Evolutionary conservation across 371 early-diverging fungal genomes (phyloP), one percentile per base, ranked within the genome.

Genomic region (Funneliformis caledonium): DNA sequence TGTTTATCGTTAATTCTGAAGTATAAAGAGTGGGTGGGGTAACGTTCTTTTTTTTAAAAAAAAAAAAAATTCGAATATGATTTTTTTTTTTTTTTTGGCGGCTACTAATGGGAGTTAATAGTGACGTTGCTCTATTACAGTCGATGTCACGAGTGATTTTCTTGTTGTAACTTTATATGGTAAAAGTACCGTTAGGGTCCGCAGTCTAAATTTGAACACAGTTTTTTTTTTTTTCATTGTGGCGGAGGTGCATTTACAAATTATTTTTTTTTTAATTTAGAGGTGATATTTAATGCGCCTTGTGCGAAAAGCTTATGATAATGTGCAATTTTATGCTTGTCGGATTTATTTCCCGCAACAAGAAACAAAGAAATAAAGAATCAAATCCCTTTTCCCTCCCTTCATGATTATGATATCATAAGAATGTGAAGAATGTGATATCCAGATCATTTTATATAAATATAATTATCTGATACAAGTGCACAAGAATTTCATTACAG

Each of bases 271-370:
- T 16, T 0, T 16, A 33, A 31, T 33, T 31, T 12, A 64, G 19
- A 26, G 33, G 52, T 19, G 56, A 56, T 56, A 16, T 56, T 47
- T 56, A 56, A 56, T 56, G 56, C 56, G 16, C 56, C 19, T 56
- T 19, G 16, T 56, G 56, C 19, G 19, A 64, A 22, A 31, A 64
- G 33, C 64, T 64, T 64, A 64, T 64, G 64, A 64, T 64, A 64
- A 64, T 64, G 64, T 64, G 64, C 14, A 64, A 64, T 64, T 64
- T 33, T 64, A 64, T 64, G 64, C 31, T 64, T 64, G 64, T 64
- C 33, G 64, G 64, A 64, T 64, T 64, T 31, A 31, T 26, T 64
- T 31, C 33, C 64, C 31, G 16, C 56, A 56, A 56, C 6, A 56
- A 56, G 19, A 56, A 56, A 19, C 14, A 56, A 56, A 56, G 2